These are phyloP conservation scores for Psidium friedrichsthalianum DNA, from an alignment of 345 rosid species.

Conservation along the genomic window DNA sequence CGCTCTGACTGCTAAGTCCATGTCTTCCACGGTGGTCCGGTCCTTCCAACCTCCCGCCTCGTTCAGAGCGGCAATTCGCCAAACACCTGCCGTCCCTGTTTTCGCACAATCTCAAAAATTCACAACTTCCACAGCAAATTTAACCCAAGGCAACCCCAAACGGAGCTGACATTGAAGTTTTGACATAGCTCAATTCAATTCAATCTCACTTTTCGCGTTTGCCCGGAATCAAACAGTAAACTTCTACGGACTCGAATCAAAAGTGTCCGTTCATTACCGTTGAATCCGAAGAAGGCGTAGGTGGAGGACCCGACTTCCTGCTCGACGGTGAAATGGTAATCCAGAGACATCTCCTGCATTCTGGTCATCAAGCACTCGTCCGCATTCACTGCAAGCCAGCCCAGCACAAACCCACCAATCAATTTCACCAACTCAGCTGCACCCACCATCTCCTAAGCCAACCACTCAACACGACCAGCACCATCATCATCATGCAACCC, in stretches of 20 bases:
- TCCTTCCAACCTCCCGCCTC: conserved; percentile 99
- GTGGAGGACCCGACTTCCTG: conserved; percentile 37
- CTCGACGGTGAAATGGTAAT: conserved; percentile 35
- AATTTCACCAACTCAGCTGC: background rate
- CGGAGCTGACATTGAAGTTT: background rate
- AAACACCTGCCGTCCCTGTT: conserved; percentile 89
- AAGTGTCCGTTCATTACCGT: conserved; percentile 12
- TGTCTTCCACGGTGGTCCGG: conserved; percentile 95
- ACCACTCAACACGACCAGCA: background rate
- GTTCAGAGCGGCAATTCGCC: conserved; percentile 80
- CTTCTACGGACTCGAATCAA: background rate
- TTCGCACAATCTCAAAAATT: background rate
- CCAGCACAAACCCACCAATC: background rate
- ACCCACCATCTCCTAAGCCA: background rate
- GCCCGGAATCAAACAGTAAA: background rate
- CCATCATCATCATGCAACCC: background rate
- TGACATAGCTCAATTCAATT: background rate
- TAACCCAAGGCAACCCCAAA: background rate
- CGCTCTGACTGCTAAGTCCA: conserved; percentile 97
- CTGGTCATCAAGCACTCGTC: conserved; percentile 39
- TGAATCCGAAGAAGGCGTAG: conserved; percentile 33
- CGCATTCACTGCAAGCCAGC: conserved; percentile 17
- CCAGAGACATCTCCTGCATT: conserved; percentile 40
- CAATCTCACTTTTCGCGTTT: background rate
- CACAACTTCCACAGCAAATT: background rate